Percentiles rank a stretch among this genome's conserved stretches.
Evolutionary conservation across 352 stramenopile genomes (phyloP).

Genomic region (Globisporangium spiculum): DNA sequence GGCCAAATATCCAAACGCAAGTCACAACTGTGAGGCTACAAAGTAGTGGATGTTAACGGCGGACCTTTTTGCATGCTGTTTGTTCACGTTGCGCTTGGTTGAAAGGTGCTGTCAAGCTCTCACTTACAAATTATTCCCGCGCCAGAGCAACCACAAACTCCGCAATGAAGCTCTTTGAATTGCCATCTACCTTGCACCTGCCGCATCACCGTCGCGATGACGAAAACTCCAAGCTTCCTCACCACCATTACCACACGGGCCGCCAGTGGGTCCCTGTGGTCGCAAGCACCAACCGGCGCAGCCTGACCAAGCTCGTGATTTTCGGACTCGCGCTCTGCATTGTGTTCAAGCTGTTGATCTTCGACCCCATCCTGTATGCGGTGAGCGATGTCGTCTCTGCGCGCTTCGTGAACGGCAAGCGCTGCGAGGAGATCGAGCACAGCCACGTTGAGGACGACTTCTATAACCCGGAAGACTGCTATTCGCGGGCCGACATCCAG

Average conservation of each 20-base stretch:
- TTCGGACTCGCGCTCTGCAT: not conserved
- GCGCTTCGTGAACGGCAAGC: not conserved
- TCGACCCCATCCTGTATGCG: not conserved
- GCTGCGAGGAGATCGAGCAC: not conserved
- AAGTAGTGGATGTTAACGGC: too few relatives aligned
- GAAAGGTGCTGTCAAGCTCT: not conserved
- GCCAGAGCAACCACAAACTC: too few relatives aligned
- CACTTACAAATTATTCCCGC: not conserved
- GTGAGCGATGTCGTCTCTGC: not conserved
- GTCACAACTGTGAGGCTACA: too few relatives aligned
- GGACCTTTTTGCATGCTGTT: too few relatives aligned
- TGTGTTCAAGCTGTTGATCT: not conserved
- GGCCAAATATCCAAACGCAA: too few relatives aligned
- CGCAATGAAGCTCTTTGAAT: not conserved
- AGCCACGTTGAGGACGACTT: slow-evolving; percentile 20
- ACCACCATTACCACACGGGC: not conserved
- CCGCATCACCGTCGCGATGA: not conserved
- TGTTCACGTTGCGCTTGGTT: not conserved
- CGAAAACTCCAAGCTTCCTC: not conserved
- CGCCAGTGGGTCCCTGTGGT: not conserved
- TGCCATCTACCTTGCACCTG: not conserved
- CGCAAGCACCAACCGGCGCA: not conserved
- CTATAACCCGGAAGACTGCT: slow-evolving; percentile 15
- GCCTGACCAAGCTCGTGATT: not conserved
- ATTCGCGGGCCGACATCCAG: slow-evolving; percentile 24